phyloP scores from a whole-genome alignment of 306 rosid species.

The Trifolium fragiferum region DNA sequence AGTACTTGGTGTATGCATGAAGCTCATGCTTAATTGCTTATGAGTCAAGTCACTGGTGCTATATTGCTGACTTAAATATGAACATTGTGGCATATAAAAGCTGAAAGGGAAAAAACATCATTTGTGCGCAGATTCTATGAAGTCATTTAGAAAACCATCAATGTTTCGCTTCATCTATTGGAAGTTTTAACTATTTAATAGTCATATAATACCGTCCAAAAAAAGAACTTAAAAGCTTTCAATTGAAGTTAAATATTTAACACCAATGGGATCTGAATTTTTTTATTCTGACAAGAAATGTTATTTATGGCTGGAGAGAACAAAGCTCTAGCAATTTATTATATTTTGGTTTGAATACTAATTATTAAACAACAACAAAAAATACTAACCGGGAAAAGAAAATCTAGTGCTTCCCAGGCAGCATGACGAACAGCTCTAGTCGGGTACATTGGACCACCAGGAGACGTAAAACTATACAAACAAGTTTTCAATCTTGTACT shows the following conservation, averaged over 20 bases:
- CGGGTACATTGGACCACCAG: conserved; percentile 98
- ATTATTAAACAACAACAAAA: background rate
- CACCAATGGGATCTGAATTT: background rate
- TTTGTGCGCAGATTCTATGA: background rate
- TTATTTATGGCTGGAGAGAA: background rate
- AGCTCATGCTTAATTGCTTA: background rate
- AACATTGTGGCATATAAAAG: background rate
- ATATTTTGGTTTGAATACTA: background rate
- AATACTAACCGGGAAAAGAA: conserved; percentile 81
- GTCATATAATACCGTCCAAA: background rate
- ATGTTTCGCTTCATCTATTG: background rate
- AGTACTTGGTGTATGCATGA: background rate
- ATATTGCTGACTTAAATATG: too few relatives aligned
- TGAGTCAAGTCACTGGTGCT: too few relatives aligned
- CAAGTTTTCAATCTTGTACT: conserved; percentile 90
- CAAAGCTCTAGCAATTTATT: background rate
- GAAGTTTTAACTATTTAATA: conserved; percentile 3
- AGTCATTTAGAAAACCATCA: background rate
- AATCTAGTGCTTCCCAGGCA: conserved; percentile 95
- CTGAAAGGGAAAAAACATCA: background rate
- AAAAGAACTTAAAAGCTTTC: background rate
- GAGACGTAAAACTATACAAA: conserved; percentile 92
- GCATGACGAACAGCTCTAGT: conserved; percentile 99
- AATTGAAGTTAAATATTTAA: background rate
- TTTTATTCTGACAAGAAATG: background rate